Evolutionary conservation across 768 basidiomycete species (phyloP).

Genomic region (Lactarius psammicola): DNA sequence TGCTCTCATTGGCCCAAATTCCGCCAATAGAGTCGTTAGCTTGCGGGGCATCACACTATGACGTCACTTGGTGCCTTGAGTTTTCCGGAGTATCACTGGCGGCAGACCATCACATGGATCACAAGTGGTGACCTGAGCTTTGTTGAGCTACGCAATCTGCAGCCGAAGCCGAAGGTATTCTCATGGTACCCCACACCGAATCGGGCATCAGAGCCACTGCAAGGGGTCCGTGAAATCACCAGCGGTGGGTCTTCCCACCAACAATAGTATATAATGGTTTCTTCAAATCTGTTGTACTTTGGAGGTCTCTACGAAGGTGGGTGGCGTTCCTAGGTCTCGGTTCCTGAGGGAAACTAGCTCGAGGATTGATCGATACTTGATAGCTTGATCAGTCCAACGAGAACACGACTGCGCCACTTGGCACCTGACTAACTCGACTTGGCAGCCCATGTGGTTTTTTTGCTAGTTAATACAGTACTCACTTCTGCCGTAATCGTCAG

Average conservation of each 20-base stretch:
- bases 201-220: neutral
- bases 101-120: conserved; percentile 41
- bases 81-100: neutral
- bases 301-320: conserved; percentile 24
- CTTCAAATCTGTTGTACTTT: conserved; percentile 31
- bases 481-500: too few relatives aligned
- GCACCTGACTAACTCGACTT: too few relatives aligned
- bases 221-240: neutral
- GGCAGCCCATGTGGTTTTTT: too few relatives aligned
- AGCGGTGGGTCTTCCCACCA: neutral
- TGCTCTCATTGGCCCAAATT: conserved; percentile 43
- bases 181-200: conserved; percentile 49
- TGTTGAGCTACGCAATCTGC: conserved; percentile 51
- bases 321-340: too few relatives aligned
- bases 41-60: neutral
- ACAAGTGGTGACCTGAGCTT: conserved; percentile 53
- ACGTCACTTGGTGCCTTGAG: too few relatives aligned
- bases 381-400: too few relatives aligned
- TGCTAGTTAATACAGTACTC: too few relatives aligned
- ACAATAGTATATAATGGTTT: conserved; percentile 42
- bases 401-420: too few relatives aligned
- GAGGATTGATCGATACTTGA: too few relatives aligned
- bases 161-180: conserved; percentile 53
- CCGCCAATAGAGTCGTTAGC: conserved; percentile 42
- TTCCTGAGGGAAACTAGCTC: too few relatives aligned